A percentile compares a stretch with the other conserved stretches of the same genome.
Conservation (phyloP, 202 grass and related monocot species). For the Bolboschoenoplectus hybrid region DNA sequence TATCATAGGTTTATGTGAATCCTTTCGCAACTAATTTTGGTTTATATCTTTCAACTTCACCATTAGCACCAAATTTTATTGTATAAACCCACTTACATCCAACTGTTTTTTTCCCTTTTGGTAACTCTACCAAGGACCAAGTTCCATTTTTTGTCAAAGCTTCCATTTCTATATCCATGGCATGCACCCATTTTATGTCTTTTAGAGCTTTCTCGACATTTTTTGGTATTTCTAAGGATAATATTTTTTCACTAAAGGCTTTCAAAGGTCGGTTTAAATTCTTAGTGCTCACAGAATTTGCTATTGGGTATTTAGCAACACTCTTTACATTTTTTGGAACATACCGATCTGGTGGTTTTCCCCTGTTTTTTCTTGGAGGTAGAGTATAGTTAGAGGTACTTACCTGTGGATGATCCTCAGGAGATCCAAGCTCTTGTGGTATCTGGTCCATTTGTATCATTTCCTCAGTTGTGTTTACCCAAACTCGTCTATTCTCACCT, state of each 20-base stretch:
- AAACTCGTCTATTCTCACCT: not conserved
- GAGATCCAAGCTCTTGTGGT: not conserved
- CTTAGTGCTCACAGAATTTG: not conserved
- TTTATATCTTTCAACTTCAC: not conserved
- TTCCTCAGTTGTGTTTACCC: not conserved
- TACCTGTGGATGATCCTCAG: not conserved
- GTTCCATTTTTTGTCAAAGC: not conserved
- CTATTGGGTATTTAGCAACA: not conserved
- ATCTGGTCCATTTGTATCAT: not conserved
- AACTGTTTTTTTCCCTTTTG: not conserved
- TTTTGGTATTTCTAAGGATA: not conserved
- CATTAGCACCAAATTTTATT: not conserved
- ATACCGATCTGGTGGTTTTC: not conserved
- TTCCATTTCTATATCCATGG: not conserved
- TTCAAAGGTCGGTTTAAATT: not conserved
- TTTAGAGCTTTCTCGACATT: not conserved
- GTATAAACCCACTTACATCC: not conserved
- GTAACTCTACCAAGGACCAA: not conserved
- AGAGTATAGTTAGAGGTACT: not conserved
- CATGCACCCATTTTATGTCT: not conserved
- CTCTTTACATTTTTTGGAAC: not conserved
- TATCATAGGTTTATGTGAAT: too few relatives aligned
- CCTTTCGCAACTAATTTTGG: too few relatives aligned
- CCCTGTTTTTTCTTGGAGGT: not conserved
- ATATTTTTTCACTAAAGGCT: not conserved